A percentile compares a stretch with the other conserved stretches of the same genome.
These are phyloP conservation scores for Phalaenopsis hybrid DNA, from an alignment of 116 monocot genomes.

Conservation along the genomic window DNA sequence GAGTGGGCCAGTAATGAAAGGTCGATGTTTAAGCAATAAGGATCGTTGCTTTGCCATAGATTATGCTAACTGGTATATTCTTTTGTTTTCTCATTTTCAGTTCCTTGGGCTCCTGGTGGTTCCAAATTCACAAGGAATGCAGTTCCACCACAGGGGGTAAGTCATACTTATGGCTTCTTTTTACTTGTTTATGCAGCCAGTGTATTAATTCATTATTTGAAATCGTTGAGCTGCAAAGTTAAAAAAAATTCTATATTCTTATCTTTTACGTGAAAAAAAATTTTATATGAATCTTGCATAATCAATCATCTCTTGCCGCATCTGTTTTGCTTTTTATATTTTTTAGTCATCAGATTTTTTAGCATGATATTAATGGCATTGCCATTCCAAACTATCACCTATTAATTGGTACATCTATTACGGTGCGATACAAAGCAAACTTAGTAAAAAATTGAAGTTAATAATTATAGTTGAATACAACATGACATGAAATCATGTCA, in stretches of 20 bases:
- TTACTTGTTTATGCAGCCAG: not conserved
- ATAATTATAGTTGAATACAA: too few relatives aligned
- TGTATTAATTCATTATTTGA: not conserved
- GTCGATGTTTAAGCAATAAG: not conserved
- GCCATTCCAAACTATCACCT: not conserved
- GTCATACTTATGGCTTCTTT: slow-evolving; percentile 13
- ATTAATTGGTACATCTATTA: too few relatives aligned
- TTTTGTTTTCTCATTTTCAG: slow-evolving; percentile 29
- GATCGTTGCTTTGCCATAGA: not conserved
- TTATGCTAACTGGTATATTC: not conserved
- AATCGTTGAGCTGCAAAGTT: not conserved
- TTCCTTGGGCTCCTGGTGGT: slow-evolving; percentile 97
- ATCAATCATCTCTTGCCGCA: not conserved
- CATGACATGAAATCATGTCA: too few relatives aligned
- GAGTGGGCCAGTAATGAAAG: not conserved
- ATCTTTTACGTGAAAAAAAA: not conserved
- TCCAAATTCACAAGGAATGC: slow-evolving; percentile 81
- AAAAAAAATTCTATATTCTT: not conserved
- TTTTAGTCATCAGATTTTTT: not conserved
- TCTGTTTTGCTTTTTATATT: not conserved
- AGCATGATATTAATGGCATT: not conserved
- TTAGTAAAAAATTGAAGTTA: too few relatives aligned
- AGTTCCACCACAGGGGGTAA: slow-evolving; percentile 76
- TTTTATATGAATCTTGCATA: not conserved
- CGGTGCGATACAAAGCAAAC: too few relatives aligned